Conservation (phyloP, 176 grass and related monocot species). For the Alloteropsis semialata region DNA sequence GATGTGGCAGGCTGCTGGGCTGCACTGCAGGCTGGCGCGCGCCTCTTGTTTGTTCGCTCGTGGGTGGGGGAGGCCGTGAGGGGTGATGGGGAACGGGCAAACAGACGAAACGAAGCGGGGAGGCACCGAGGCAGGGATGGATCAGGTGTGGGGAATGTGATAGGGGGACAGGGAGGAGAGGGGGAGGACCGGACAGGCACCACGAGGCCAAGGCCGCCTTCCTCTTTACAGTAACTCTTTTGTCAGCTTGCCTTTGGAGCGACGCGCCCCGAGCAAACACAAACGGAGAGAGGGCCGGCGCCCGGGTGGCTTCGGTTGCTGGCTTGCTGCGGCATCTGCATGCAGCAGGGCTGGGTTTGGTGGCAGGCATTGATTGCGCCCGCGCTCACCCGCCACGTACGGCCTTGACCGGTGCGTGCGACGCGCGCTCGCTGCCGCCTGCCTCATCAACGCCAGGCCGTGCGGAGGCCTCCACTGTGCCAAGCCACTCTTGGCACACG, state of each 20-base stretch:
- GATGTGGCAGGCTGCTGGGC: slow-evolving; percentile 21
- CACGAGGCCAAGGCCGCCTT: not conserved
- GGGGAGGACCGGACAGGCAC: not conserved
- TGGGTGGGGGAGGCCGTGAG: not conserved
- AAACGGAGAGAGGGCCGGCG: not conserved
- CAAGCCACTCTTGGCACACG: not conserved
- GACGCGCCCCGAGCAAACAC: not conserved
- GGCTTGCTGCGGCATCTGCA: not conserved
- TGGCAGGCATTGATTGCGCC: slow-evolving; percentile 29
- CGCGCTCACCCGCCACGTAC: slow-evolving; percentile 16
- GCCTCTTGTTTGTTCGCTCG: slow-evolving; percentile 17
- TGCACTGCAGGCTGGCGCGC: too few species aligned
- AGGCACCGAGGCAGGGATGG: too few species aligned
- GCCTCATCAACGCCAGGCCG: not conserved
- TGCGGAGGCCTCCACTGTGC: not conserved
- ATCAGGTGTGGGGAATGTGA: slow-evolving; percentile 7
- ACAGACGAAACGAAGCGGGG: not conserved
- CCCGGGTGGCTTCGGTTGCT: too few species aligned
- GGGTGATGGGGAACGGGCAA: not conserved
- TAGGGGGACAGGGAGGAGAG: not conserved
- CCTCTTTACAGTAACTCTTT: not conserved
- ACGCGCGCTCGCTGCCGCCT: not conserved
- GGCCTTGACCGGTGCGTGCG: slow-evolving; percentile 31
- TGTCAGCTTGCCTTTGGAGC: slow-evolving; percentile 26
- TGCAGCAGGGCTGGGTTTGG: not conserved